Evolutionary conservation across 78 protist genomes (phyloP), one percentile per base, ranked within the genome.

Genomic region (Pelomyxa schiedti): DNA sequence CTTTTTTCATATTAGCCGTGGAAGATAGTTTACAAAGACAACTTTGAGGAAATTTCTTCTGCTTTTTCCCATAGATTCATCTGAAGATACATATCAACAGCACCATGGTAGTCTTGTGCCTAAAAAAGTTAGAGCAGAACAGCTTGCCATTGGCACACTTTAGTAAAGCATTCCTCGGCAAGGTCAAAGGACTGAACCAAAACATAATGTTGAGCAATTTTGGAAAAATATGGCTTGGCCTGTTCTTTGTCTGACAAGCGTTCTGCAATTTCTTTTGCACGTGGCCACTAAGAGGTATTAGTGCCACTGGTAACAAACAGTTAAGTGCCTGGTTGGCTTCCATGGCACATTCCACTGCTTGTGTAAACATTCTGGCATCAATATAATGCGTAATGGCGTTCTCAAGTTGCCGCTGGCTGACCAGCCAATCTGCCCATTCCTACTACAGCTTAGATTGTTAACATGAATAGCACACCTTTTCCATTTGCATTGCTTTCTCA

Each of bases 291-390:
- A n/a, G n/a, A n/a, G n/a, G n/a, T n/a, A n/a, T n/a, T n/a, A n/a
- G n/a, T n/a, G n/a, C n/a, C n/a, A n/a, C n/a, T n/a, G n/a, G n/a
- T n/a, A n/a, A n/a, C n/a, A n/a, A n/a, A n/a, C n/a, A n/a, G n/a
- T n/a, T n/a, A n/a, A n/a, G n/a, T n/a, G n/a, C n/a, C n/a, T n/a
- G 95, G n/a, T 83, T 72, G 4, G 85, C 75, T 37, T 37, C 2
- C 41, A 91, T 70, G 37, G 95, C 95, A 7, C 88, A 80, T 66
- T 86, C 86, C 43, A 88, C 39, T n/a, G 96, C 96, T 71, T 77
- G 70, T 42, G 66, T 39, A 35, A 64, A 24, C 74, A 70, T 53
- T 40, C 86, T 83, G 6, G 89, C 79, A 81, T 92, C 92, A 71
- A 87, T 53, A 80, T 40, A 92, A 82, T 92, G 96, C 43, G 63